Evolutionary conservation across 495 filamentous ascomycete genomes (phyloP).

Genomic region (Penicillium nucicola): DNA sequence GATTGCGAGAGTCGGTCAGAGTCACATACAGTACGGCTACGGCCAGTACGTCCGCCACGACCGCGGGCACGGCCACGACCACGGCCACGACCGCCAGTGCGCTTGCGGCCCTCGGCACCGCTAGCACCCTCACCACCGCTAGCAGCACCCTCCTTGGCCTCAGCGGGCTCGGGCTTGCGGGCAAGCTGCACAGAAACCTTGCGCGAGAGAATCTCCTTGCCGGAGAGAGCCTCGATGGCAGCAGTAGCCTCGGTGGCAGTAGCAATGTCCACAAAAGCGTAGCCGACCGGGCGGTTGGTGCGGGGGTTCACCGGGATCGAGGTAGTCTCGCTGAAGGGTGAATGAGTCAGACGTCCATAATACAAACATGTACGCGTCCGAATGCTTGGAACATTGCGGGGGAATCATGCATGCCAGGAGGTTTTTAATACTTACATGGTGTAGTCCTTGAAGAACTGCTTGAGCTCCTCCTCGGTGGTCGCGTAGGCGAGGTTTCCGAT

Average conservation of each 20-base stretch:
- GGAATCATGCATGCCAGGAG: background rate
- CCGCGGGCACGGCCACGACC: conserved; percentile 73
- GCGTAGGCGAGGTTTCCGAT: conserved; percentile 99
- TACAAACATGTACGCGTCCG: background rate
- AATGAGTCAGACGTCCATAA: conserved; percentile 1
- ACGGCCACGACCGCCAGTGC: conserved; percentile 71
- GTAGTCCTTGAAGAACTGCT: conserved; percentile 97
- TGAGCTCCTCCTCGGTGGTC: conserved; percentile 99
- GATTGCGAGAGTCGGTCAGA: background rate
- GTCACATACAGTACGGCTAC: conserved; percentile 68
- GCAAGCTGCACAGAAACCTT: conserved; percentile 99
- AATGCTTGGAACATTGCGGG: background rate
- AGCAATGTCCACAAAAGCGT: conserved; percentile 96
- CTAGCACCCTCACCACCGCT: conserved; percentile 65
- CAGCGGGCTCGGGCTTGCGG: conserved; percentile 88
- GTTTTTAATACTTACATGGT: conserved; percentile 76
- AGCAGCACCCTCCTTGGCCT: conserved; percentile 70
- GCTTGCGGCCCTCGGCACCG: conserved; percentile 74
- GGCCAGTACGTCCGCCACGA: conserved; percentile 57
- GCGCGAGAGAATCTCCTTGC: conserved; percentile 93
- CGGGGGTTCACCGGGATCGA: conserved; percentile 99
- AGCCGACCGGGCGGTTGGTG: conserved; percentile 95
- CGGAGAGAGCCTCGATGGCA: conserved; percentile 90
- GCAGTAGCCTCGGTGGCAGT: conserved; percentile 91
- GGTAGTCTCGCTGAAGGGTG: conserved; percentile 75